Conservation (phyloP, 2,329 filamentous ascomycete species). For the Paecilomyces fulvus region DNA sequence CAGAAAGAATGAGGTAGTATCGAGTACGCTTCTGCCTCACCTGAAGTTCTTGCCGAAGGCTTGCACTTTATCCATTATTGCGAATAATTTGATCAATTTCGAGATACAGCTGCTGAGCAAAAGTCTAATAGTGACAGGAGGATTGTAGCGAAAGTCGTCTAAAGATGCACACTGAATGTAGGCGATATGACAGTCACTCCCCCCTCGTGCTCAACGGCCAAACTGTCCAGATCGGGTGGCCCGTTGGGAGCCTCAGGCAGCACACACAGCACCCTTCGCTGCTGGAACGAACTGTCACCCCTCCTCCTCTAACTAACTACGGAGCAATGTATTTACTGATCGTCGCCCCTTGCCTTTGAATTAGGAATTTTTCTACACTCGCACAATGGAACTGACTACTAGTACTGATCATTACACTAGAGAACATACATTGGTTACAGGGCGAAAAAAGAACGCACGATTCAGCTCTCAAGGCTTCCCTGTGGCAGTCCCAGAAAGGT, state of each 20-base stretch:
- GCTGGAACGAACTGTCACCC: neutral
- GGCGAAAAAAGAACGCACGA: neutral
- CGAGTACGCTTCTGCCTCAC: conserved; percentile 32
- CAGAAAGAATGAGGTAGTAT: neutral
- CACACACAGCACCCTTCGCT: neutral
- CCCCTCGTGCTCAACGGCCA: neutral
- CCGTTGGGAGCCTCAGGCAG: neutral
- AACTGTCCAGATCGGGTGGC: neutral
- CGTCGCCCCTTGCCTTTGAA: neutral
- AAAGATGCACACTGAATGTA: conserved; percentile 1
- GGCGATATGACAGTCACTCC: neutral
- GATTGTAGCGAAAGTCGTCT: neutral
- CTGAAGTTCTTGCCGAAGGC: conserved; percentile 64
- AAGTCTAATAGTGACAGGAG: neutral
- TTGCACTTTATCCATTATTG: conserved; percentile 58
- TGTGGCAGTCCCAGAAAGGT: neutral
- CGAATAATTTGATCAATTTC: neutral
- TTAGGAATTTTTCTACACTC: neutral
- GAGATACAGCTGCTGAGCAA: neutral
- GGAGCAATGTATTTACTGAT: neutral
- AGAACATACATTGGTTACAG: neutral
- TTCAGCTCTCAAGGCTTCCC: neutral
- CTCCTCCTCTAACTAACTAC: no score
- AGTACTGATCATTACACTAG: neutral
- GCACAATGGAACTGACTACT: neutral